Evolutionary conservation across 108 stramenopile genomes (phyloP).

Genomic region (Skeletonema grethae): DNA sequence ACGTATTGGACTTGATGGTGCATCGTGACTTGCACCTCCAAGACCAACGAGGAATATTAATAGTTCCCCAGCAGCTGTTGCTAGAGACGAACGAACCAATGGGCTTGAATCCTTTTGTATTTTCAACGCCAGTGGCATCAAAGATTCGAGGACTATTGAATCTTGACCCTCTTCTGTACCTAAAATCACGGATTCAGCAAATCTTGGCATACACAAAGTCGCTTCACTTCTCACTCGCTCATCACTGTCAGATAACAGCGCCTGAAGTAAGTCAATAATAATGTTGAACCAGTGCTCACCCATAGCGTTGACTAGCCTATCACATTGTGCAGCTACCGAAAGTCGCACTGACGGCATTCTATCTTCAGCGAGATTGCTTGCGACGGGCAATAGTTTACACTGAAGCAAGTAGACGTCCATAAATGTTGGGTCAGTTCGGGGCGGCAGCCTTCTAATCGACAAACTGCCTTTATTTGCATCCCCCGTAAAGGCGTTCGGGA

Average conservation of each 20-base stretch:
- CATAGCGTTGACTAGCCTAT: constrained; percentile 79
- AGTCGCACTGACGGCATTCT: constrained; percentile 77
- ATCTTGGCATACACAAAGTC: constrained; percentile 83
- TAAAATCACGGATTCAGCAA: constrained; percentile 60
- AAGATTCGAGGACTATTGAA: constrained; percentile 72
- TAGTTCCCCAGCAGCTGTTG: constrained; percentile 83
- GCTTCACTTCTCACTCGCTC: constrained; percentile 87
- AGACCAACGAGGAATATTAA: constrained; percentile 79
- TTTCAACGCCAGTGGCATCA: constrained; percentile 79
- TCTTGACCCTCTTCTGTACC: constrained; percentile 38
- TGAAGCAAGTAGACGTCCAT: constrained; percentile 89
- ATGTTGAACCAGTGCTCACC: constrained; percentile 92
- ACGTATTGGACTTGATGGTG: constrained; percentile 40
- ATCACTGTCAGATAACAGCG: constrained; percentile 76
- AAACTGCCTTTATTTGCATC: constrained; percentile 88
- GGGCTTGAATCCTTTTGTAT: constrained; percentile 76
- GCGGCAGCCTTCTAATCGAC: constrained; percentile 76
- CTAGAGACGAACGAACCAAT: constrained; percentile 74
- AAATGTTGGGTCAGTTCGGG: constrained; percentile 82
- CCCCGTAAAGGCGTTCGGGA: constrained; percentile 89
- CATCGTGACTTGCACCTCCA: constrained; percentile 40
- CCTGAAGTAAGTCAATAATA: constrained; percentile 86
- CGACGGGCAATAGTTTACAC: constrained; percentile 88
- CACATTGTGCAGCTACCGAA: constrained; percentile 88
- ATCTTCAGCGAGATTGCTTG: constrained; percentile 88